Conservation (phyloP, 768 basidiomycete species). For the Boletus eberwhitei region DNA sequence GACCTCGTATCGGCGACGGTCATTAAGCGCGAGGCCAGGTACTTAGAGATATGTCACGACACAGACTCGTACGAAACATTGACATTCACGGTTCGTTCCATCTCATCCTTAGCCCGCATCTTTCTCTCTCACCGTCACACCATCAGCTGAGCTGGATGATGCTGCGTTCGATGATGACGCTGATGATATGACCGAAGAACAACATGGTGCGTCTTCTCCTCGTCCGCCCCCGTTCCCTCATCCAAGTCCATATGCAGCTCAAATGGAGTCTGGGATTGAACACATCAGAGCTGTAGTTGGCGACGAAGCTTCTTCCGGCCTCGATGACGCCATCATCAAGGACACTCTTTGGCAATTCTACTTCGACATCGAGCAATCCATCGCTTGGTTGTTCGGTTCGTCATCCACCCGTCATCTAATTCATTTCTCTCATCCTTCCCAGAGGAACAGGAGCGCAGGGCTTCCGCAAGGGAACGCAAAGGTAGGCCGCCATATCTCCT, state of each 20-base stretch:
- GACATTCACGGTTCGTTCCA: constrained; percentile 60
- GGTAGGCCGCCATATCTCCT: constrained; percentile 57
- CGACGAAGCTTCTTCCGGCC: constrained; percentile 54
- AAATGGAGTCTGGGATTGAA: constrained; percentile 70
- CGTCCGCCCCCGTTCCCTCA: background rate
- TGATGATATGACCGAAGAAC: constrained; percentile 79
- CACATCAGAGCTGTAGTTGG: constrained; percentile 69
- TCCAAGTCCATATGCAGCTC: constrained; percentile 38
- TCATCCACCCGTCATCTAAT: constrained; percentile 4
- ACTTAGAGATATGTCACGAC: constrained; percentile 65
- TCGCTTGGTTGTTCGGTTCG: constrained; percentile 74
- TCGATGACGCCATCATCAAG: constrained; percentile 72
- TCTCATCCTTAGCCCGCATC: background rate
- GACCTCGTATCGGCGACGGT: constrained; percentile 4
- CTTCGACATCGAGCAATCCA: constrained; percentile 77
- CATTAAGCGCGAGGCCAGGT: background rate
- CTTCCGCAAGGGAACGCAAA: constrained; percentile 70
- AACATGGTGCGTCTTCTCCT: constrained; percentile 55
- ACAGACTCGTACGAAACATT: constrained; percentile 84
- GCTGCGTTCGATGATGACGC: constrained; percentile 72
- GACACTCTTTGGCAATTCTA: constrained; percentile 84
- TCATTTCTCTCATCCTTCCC: constrained; percentile 2
- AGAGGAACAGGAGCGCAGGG: constrained; percentile 70
- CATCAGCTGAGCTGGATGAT: constrained; percentile 83
- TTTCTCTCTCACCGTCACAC: background rate